These are phyloP conservation scores for Nannochloropsis limnetica DNA, from an alignment of 352 stramenopile genomes.

Conservation along the genomic window DNA sequence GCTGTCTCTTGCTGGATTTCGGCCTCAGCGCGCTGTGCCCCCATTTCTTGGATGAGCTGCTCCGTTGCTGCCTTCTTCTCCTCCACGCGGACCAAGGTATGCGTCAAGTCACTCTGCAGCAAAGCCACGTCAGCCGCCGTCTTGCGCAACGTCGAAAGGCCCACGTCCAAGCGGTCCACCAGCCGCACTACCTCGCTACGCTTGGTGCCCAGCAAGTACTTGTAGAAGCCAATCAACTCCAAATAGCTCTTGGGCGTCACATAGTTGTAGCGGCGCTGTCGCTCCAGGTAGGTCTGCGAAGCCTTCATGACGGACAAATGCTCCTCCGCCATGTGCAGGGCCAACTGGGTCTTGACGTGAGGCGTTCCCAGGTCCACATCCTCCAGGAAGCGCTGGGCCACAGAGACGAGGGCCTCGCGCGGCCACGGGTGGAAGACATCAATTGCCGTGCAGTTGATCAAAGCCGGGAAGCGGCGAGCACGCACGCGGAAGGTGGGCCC, in stretches of 20 bases:
- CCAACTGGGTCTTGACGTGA: slow-evolving; percentile 73
- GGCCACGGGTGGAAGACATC: slow-evolving; percentile 97
- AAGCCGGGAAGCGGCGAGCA: slow-evolving; percentile 83
- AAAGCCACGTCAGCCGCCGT: slow-evolving; percentile 89
- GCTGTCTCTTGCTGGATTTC: slow-evolving; percentile 89
- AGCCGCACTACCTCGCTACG: slow-evolving; percentile 84
- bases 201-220: slow-evolving; percentile 86
- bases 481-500: slow-evolving; percentile 88
- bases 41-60: slow-evolving; percentile 80
- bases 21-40: slow-evolving; percentile 76
- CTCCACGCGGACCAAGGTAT: slow-evolving; percentile 86
- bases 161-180: slow-evolving; percentile 89
- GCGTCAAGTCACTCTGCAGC: slow-evolving; percentile 83
- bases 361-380: slow-evolving; percentile 79
- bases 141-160: slow-evolving; percentile 86
- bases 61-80: slow-evolving; percentile 90
- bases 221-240: slow-evolving; percentile 95
- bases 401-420: slow-evolving; percentile 84
- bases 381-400: slow-evolving; percentile 85
- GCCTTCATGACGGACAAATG: slow-evolving; percentile 91
- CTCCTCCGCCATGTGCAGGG: slow-evolving; percentile 92
- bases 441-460: slow-evolving; percentile 94
- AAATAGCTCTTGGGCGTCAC: slow-evolving; percentile 96
- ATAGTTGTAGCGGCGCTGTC: slow-evolving; percentile 92
- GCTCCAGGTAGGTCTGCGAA: slow-evolving; percentile 82